Base-by-base conservation (phyloP, 2,329 filamentous ascomycete species). In the Fulvia fulva region DNA sequence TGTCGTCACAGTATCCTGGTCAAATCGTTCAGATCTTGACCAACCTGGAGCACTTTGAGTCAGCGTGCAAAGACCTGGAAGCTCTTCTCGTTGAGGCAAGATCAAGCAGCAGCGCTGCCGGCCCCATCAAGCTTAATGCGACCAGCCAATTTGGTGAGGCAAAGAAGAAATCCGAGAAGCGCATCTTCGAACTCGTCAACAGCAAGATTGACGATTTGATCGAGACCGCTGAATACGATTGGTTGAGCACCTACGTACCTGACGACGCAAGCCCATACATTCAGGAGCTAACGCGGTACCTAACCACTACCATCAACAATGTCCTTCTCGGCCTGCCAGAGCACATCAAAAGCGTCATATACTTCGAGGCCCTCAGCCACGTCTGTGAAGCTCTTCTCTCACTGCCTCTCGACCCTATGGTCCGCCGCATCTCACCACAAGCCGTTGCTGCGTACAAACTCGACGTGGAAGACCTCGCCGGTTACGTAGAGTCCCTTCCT, bases 1-100 rank as follows among this genome's bases (percentile, higher is more conserved):
- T 99, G 6, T 88, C 85, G 67, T 95, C 91, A 1, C 93, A 97
- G 72, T 97, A 99, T 71, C 83, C 97, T 1, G 94, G 94, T 2
- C 94, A 99, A 73, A 97, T 99, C 64, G 94, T 99, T 23, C 94
- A 99, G 72, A 99, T 99, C 66, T 81, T 99, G 53, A 99, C 96
- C 70, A 99, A 99, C 70, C 78, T 99, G 19, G 93, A 97, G 72
- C 91, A 99, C 74, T 97, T 99, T 72, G 93, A 97, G 76, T 90
- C 85, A 50, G 94, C 94, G 5, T 97, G 94, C 71, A 84, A 87
- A 67, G 91, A 97, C 69, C 81, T 99, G 0, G 92, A 99, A 76
- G 83, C 88, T 57, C 81, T 97, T 1, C 82, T 99, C 37, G 91
- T 93, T 53, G 84, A 90, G 67, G 91, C 91, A 1, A 86, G 93